Conservation (phyloP, 73 alveolate genomes). For the Paramecium tetraurelia region DNA sequence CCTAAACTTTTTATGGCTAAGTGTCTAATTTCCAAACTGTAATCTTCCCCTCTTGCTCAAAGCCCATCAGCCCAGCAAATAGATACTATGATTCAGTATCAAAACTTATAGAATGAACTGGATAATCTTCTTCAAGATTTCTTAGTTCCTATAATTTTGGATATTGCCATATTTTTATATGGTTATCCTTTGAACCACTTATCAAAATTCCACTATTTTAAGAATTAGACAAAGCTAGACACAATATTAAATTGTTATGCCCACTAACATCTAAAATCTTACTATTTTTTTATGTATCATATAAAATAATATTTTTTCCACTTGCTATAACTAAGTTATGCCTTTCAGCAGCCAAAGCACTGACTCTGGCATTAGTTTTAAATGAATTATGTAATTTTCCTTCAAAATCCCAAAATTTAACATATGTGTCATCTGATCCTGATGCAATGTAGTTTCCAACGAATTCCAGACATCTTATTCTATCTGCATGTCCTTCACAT, state of each 20-base stretch:
- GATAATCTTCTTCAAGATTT: constrained; percentile 9
- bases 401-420: background rate
- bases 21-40: background rate
- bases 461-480: background rate
- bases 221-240: background rate
- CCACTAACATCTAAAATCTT: background rate
- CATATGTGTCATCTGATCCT: background rate
- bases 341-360: background rate
- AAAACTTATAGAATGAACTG: background rate
- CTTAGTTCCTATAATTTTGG: background rate
- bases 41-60: background rate
- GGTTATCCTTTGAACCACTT: background rate
- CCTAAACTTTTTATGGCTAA: background rate
- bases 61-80: background rate
- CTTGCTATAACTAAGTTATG: background rate
- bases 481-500: background rate
- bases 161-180: background rate
- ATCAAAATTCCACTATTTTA: background rate
- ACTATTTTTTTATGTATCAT: background rate
- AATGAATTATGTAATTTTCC: background rate
- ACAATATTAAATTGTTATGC: background rate
- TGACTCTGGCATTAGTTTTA: background rate
- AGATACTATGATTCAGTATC: background rate
- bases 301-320: background rate
- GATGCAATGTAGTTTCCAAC: background rate